Evolutionary conservation across 805 yeast genomes (phyloP), one percentile per base, ranked within the genome.

Genomic region (Wickerhamiella vanderwaltii): DNA sequence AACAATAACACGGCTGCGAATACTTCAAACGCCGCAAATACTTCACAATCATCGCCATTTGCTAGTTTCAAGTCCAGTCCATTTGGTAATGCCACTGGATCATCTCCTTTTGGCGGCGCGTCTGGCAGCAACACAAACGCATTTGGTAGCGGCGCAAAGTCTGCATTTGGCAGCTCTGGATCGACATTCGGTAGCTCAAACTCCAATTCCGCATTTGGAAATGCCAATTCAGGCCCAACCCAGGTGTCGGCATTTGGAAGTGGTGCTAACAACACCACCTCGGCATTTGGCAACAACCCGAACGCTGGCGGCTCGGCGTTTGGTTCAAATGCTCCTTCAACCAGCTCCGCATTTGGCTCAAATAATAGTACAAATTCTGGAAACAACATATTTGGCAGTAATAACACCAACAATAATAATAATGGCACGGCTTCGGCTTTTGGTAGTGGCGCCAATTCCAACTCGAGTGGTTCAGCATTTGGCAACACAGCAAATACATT

Each of bases 1-100:
- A 42, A 47, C 2, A 43, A 47, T 19, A 48, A 50, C 15, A 42
- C 52, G 11, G 47, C 51, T 5, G 43, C 39, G 39, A 32, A 43
- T 7, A 49, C 51, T 20, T 47, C 48, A 29, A 52, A 54, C 9
- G 15, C 48, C 17, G 22, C 29, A 2, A 16, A 16, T 12, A 17
- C 25, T 6, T 6, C 33, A 2, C 30, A 26, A 12, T 16, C 29
- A 20, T 37, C 41, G 17, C 20, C 41, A 11, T 37, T 37, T 12
- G 22, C 34, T 9, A 11, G 23, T 12, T 38, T 30, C 18, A 30
- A 29, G 24, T 15, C 24, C 12, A 38, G 33, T 11, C 41, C 41
- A 6, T 38, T 38, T 38, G 41, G 35, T 6, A 22, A 29, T 3
- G 20, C 35, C 3, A 17, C 24, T 2, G 24, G 12, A 11, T 9